Base-by-base conservation (phyloP, 2,329 filamentous ascomycete species). In the Laburnicola sp. region DNA sequence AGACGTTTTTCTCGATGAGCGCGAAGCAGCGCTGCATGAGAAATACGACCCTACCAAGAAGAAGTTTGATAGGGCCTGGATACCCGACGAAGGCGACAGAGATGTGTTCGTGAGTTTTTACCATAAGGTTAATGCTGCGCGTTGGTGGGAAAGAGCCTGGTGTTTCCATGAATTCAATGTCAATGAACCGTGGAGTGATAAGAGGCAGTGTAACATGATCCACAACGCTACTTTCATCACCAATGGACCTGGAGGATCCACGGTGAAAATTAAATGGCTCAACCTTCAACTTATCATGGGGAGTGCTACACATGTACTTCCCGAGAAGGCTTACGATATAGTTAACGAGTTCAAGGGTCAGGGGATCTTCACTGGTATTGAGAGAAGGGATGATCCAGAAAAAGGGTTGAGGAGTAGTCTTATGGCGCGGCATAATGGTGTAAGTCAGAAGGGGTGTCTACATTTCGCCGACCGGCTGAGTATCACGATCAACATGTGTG, bases 121-220 rank as follows among this genome's bases (percentile, higher is more conserved):
- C 21, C 25, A 36, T 3, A 59, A 59, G 28, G 30, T 57, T 16
- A 45, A 46, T 9, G 16, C 31, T 5, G 56, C 56, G 1, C 40
- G 56, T 6, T 60, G 58, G 58, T 59, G 51, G 54, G 36, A 49
- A 21, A 45, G 58, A 22, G 58, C 58, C 1, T 60, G 58, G 58
- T 60, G 58, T 34, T 53, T 55, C 5, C 58, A 59, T 26, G 58
- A 60, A 21, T 60, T 57, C 35, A 55, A 31, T 27, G 45, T 57
- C 4, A 53, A 60, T n/a, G 54, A 59, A 23, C 56, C 58, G 0
- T 53, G 54, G 51, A 49, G n/a, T 6, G 40, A 53, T 8, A 42
- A 45, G 30, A 50, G 58, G 30, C 51, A 59, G 23, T 27, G 40
- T 6, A 4, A 55, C n/a, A 10, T 44, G 9, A 27, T 47, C 1